Percentiles rank a stretch among this genome's conserved stretches.
phyloP scores from a whole-genome alignment of 2,329 filamentous ascomycete species.

The Ophiocordyceps sinensis region DNA sequence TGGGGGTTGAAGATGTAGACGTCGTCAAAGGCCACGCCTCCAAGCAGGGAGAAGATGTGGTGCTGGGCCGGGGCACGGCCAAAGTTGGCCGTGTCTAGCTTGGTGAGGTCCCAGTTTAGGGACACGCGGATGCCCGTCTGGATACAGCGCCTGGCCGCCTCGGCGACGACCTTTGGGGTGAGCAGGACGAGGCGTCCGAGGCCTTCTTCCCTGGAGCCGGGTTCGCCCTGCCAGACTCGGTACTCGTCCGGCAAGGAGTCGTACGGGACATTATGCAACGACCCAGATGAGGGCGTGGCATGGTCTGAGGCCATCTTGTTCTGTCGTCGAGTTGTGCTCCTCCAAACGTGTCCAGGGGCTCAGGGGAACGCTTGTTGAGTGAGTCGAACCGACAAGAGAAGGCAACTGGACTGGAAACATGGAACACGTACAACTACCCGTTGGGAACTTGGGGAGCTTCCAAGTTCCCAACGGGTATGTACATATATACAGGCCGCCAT shows the following conservation, averaged over 20 bases:
- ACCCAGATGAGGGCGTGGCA: not conserved
- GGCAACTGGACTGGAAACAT: too few species aligned
- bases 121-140: constrained; percentile 34
- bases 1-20: constrained; percentile 35
- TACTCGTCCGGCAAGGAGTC: constrained; percentile 31
- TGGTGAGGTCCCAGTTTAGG: constrained; percentile 40
- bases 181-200: constrained; percentile 34
- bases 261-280: constrained; percentile 1
- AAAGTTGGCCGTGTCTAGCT: constrained; percentile 39
- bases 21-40: constrained; percentile 32
- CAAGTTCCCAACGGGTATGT: too few species aligned
- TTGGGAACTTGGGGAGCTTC: too few species aligned
- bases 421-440: too few species aligned
- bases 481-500: too few species aligned
- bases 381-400: too few species aligned
- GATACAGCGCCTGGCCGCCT: constrained; percentile 32
- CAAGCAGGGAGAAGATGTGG: constrained; percentile 31
- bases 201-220: constrained; percentile 34
- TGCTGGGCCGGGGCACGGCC: constrained; percentile 34
- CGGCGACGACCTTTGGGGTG: constrained; percentile 34
- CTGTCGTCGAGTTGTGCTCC: not conserved
- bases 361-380: too few species aligned
- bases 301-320: not conserved
- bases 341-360: too few species aligned
- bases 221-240: constrained; percentile 30